A percentile compares a stretch with the other conserved stretches of the same genome.
These are phyloP conservation scores for Rhizopogon vulgaris DNA, from an alignment of 768 basidiomycete genomes.

Conservation along the genomic window DNA sequence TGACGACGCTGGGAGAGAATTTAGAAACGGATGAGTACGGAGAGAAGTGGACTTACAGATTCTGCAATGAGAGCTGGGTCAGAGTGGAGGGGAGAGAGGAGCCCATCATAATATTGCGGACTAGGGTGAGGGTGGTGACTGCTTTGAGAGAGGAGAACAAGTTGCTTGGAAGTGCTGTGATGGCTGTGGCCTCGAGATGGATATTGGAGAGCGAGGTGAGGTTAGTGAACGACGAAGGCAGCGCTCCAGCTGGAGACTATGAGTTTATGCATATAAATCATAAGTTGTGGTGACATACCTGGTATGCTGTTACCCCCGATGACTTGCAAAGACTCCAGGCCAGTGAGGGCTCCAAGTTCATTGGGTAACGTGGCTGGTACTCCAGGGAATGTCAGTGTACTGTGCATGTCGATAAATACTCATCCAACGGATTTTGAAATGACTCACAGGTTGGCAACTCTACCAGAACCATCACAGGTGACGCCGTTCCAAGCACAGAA, in stretches of 20 bases:
- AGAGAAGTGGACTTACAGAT: conserved; percentile 27
- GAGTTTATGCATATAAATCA: background rate
- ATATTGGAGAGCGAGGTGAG: conserved; percentile 33
- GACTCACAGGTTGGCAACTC: conserved; percentile 37
- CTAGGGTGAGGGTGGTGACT: conserved; percentile 31
- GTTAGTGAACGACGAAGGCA: conserved; percentile 33
- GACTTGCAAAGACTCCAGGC: conserved; percentile 32
- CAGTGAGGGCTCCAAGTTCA: conserved; percentile 34
- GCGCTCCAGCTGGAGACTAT: conserved; percentile 29
- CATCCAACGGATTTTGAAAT: background rate
- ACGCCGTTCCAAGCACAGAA: conserved; percentile 46
- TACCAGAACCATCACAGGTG: conserved; percentile 34
- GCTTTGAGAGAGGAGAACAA: conserved; percentile 28
- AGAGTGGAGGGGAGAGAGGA: conserved; percentile 31
- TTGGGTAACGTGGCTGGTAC: conserved; percentile 39
- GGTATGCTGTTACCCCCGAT: conserved; percentile 37
- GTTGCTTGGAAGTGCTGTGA: conserved; percentile 28
- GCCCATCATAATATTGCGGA: conserved; percentile 36
- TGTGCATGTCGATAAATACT: conserved; percentile 10
- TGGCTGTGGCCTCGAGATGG: conserved; percentile 35
- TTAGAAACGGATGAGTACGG: conserved; percentile 1
- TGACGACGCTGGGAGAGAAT: conserved; percentile 24
- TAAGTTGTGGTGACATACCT: conserved; percentile 22
- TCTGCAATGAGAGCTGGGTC: conserved; percentile 27
- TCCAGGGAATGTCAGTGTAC: conserved; percentile 37